These are phyloP conservation scores for Mortierella sp. DNA, from an alignment of 371 early-diverging fungal genomes.

Conservation along the genomic window DNA sequence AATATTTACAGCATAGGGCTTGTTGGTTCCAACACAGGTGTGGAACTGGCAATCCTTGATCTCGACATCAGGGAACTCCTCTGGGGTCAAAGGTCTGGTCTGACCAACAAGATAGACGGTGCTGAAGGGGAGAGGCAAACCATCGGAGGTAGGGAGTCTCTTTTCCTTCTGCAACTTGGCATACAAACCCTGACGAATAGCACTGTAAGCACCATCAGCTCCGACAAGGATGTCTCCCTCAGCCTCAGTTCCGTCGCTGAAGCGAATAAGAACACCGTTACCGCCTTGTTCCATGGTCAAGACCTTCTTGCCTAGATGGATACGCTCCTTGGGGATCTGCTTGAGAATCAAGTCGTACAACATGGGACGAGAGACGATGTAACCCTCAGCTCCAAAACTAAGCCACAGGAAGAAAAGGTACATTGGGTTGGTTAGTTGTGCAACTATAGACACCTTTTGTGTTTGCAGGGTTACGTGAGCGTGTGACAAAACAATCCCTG, in stretches of 20 bases:
- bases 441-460: not conserved
- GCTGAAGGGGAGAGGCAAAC: slow-evolving; percentile 30
- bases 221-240: slow-evolving; percentile 43
- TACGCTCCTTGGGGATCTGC: slow-evolving; percentile 25
- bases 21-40: slow-evolving; percentile 31
- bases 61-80: slow-evolving; percentile 27
- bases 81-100: slow-evolving; percentile 27
- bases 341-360: slow-evolving; percentile 19
- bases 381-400: not conserved
- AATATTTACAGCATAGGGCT: slow-evolving; percentile 35
- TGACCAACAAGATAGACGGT: slow-evolving; percentile 41
- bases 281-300: slow-evolving; percentile 33
- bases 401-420: not conserved
- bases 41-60: slow-evolving; percentile 40
- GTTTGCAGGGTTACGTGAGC: no score
- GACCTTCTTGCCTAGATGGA: slow-evolving; percentile 35
- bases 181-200: slow-evolving; percentile 34
- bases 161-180: slow-evolving; percentile 17
- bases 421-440: not conserved
- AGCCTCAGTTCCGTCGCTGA: slow-evolving; percentile 30
- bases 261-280: slow-evolving; percentile 33
- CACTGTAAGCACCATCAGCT: slow-evolving; percentile 44
- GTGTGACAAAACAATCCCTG: no score
- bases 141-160: slow-evolving; percentile 24
- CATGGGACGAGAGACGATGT: slow-evolving; percentile 34